phyloP scores from a whole-genome alignment of 2,329 filamentous ascomycete species.

The Calonectria pteridis region DNA sequence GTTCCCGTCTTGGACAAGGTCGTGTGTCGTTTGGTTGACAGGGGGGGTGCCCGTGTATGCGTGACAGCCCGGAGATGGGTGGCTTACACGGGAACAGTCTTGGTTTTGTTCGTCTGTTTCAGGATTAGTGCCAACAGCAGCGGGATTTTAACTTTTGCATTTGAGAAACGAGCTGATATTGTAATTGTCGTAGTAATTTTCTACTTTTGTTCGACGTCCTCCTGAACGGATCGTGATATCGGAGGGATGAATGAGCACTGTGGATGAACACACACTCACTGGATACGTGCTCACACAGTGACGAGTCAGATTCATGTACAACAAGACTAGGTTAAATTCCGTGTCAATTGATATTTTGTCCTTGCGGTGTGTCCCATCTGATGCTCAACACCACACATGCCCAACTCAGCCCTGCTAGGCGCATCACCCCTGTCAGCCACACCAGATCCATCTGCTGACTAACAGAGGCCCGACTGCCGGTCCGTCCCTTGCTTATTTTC shows the following conservation, averaged over 20 bases:
- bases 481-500: neutral
- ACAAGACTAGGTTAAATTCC: neutral
- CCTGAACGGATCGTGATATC: too few relatives aligned
- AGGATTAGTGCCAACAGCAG: neutral
- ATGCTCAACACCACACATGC: neutral
- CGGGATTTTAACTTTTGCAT: neutral
- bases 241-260: neutral
- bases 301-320: neutral
- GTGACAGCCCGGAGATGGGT: neutral
- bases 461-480: neutral
- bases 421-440: neutral
- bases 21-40: neutral
- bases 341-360: neutral
- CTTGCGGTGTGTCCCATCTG: neutral
- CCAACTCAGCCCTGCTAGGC: neutral
- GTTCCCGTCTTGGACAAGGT: neutral
- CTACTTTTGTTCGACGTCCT: neutral
- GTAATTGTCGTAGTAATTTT: neutral
- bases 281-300: neutral
- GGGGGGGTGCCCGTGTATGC: neutral
- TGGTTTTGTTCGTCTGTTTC: neutral
- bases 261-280: neutral
- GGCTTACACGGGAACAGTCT: neutral
- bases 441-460: neutral
- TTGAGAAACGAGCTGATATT: neutral